Conservation (phyloP, 441 rosid genomes). For the Viola pubescens region DNA sequence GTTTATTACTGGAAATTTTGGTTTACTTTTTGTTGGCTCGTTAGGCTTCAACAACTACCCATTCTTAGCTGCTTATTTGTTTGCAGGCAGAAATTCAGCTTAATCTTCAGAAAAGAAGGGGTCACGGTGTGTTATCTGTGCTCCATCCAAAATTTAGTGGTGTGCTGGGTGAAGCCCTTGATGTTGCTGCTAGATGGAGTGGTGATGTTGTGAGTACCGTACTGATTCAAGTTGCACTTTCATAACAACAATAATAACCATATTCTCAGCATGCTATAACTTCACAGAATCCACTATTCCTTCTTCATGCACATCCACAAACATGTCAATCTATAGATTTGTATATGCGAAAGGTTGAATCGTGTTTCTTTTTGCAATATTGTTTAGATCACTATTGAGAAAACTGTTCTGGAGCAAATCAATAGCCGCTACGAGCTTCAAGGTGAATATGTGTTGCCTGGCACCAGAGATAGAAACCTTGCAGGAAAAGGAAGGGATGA, state of each 20-base stretch:
- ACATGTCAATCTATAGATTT: no score
- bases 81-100: slow-evolving; percentile 97
- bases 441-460: slow-evolving; percentile 99
- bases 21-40: no score
- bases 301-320: no score
- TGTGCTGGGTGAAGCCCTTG: slow-evolving; percentile 94
- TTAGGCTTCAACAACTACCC: background rate
- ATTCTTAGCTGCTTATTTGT: slow-evolving; percentile 21
- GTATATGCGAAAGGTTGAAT: no score
- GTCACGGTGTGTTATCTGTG: slow-evolving; percentile 88
- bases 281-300: no score
- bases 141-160: slow-evolving; percentile 95
- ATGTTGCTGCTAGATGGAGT: slow-evolving; percentile 95
- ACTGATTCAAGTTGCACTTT: slow-evolving; percentile 24
- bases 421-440: slow-evolving; percentile 97
- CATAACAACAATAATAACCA: no score
- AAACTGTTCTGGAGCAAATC: slow-evolving; percentile 83
- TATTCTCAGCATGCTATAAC: no score
- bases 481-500: slow-evolving; percentile 67
- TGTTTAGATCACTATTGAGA: slow-evolving; percentile 78
- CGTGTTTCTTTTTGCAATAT: background rate
- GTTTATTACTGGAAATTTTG: no score
- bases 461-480: slow-evolving; percentile 77
- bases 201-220: slow-evolving; percentile 98
- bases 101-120: slow-evolving; percentile 92